A percentile compares a stretch with the other conserved stretches of the same genome.
Conservation (phyloP, 352 stramenopile genomes). For the Pythium myriotylum region DNA sequence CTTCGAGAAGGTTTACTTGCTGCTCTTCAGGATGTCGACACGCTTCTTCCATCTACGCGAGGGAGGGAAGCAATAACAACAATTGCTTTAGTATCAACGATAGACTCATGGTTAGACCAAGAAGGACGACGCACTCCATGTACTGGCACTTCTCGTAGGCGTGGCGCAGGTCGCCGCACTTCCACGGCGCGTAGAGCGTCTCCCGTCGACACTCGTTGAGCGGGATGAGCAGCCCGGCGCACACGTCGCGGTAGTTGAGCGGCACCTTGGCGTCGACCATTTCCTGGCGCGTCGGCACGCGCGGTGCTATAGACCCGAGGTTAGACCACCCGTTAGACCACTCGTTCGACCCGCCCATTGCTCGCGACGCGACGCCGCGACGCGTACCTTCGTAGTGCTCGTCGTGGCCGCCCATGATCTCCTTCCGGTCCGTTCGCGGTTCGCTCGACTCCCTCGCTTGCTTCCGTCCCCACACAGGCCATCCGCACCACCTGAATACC, state of each 20-base stretch:
- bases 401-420: conserved; percentile 67
- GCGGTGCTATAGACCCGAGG: conserved; percentile 46
- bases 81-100: too few species aligned
- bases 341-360: too few species aligned
- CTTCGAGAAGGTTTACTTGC: conserved; percentile 46
- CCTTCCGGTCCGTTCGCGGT: conserved; percentile 21
- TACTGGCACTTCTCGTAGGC: conserved; percentile 99
- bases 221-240: conserved; percentile 93
- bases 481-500: conserved; percentile 27
- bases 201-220: conserved; percentile 96
- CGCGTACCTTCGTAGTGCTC: conserved; percentile 68
- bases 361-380: too few species aligned
- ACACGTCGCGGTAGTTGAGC: conserved; percentile 95
- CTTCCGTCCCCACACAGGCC: conserved; percentile 18
- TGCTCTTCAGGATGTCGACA: conserved; percentile 79
- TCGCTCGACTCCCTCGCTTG: conserved; percentile 16
- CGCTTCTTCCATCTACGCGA: conserved; percentile 87
- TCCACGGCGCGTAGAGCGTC: conserved; percentile 93
- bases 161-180: conserved; percentile 97
- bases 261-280: conserved; percentile 94
- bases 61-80: too few species aligned
- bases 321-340: neutral
- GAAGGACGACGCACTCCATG: conserved; percentile 64
- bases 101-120: too few species aligned
- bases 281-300: conserved; percentile 84